These are phyloP conservation scores for Eucalyptus erythrocorys DNA, from an alignment of 345 rosid genomes.

Conservation along the genomic window DNA sequence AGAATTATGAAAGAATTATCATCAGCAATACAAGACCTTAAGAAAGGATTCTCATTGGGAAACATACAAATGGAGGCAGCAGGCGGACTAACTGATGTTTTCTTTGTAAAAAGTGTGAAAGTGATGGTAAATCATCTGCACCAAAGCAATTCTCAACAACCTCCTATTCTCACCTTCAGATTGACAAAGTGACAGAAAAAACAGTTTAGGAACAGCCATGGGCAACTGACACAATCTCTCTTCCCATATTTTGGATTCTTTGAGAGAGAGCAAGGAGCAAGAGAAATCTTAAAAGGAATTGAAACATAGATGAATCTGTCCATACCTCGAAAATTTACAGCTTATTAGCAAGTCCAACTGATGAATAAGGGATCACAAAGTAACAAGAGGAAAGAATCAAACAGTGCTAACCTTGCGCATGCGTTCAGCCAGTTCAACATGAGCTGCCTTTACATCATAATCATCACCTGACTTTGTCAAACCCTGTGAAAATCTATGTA, in stretches of 20 bases:
- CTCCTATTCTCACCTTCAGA: not conserved
- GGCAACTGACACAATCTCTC: not conserved
- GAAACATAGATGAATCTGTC: not conserved
- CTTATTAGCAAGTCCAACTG: not conserved
- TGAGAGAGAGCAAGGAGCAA: not conserved
- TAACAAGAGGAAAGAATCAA: not conserved
- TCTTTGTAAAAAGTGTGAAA: not conserved
- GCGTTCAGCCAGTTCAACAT: conserved; percentile 96
- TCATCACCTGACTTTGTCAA: conserved; percentile 93
- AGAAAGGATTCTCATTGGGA: not conserved
- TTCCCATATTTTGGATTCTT: not conserved
- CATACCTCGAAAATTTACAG: not conserved
- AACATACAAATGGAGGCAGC: not conserved
- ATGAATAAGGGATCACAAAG: not conserved
- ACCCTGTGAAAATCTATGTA: conserved; percentile 42
- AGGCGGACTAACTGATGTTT: not conserved
- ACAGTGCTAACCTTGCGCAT: conserved; percentile 80
- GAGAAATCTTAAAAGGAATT: not conserved
- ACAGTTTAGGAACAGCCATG: not conserved
- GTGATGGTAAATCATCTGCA: not conserved
- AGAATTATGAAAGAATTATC: not conserved
- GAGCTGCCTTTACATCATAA: conserved; percentile 93
- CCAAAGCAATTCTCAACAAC: not conserved
- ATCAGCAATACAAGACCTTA: not conserved
- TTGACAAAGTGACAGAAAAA: not conserved